Percentiles rank a stretch among this genome's conserved stretches.
These are phyloP conservation scores for Dendrobium officinale DNA, from an alignment of 106 monocot species.

Conservation along the genomic window DNA sequence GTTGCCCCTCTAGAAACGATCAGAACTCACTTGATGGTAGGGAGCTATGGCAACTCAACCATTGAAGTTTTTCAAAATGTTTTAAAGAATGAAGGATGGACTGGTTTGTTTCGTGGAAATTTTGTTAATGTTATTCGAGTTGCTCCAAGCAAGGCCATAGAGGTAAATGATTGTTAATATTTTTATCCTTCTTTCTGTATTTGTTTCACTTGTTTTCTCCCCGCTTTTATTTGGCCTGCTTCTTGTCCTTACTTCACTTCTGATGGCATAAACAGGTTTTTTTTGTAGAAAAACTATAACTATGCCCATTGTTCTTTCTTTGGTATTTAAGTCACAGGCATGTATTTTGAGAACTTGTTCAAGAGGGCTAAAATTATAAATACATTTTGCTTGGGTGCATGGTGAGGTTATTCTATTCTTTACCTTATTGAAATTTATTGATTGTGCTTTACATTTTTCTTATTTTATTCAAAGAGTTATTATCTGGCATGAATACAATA, in stretches of 20 bases:
- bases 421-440: neutral
- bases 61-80: constrained; percentile 76
- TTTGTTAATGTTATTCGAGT: constrained; percentile 93
- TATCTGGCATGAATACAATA: neutral
- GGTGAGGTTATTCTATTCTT: neutral
- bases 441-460: neutral
- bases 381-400: neutral
- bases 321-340: neutral
- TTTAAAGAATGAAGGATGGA: constrained; percentile 88
- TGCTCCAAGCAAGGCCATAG: constrained; percentile 94
- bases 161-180: constrained; percentile 37
- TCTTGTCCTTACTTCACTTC: neutral
- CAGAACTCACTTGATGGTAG: constrained; percentile 94
- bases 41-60: constrained; percentile 65
- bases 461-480: neutral
- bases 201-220: neutral
- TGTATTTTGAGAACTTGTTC: neutral
- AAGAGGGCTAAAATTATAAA: neutral
- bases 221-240: too few species aligned
- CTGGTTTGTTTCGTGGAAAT: constrained; percentile 89
- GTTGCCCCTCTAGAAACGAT: constrained; percentile 97
- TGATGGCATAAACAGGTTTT: neutral
- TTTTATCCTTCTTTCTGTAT: neutral
- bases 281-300: neutral
- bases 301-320: neutral